Conservation (phyloP, 371 early-diverging fungal genomes). For the Syncephalis plumigaleata region DNA sequence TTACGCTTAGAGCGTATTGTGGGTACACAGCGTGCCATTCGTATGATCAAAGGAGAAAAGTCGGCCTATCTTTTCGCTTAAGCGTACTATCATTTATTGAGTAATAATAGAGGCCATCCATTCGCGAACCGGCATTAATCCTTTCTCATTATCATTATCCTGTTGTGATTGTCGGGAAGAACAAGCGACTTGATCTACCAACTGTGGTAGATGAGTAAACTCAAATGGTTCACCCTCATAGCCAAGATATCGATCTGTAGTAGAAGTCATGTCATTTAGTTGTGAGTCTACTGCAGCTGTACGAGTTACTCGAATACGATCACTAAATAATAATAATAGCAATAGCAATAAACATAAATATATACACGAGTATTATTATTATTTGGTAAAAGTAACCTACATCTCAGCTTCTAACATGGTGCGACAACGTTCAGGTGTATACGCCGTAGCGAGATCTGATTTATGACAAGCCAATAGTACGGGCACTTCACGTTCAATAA, state of each 20-base stretch:
- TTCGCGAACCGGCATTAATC: slow-evolving; percentile 20
- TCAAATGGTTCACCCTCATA: slow-evolving; percentile 61
- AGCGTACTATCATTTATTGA: neutral
- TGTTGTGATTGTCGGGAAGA: too few species aligned
- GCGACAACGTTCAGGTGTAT: slow-evolving; percentile 40
- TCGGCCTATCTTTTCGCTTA: slow-evolving; percentile 51
- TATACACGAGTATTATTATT: neutral
- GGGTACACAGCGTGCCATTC: slow-evolving; percentile 52
- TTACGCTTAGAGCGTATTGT: slow-evolving; percentile 78
- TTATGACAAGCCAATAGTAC: slow-evolving; percentile 72
- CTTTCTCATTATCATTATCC: slow-evolving; percentile 26
- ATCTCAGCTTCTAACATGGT: slow-evolving; percentile 54
- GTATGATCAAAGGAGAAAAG: slow-evolving; percentile 56
- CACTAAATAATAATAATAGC: slow-evolving; percentile 18
- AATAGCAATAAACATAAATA: neutral
- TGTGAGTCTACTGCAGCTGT: slow-evolving; percentile 48
- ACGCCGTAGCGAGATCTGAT: slow-evolving; percentile 51
- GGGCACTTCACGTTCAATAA: slow-evolving; percentile 32
- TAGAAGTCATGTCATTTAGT: slow-evolving; percentile 12
- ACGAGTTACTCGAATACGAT: slow-evolving; percentile 40
- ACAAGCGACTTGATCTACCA: slow-evolving; percentile 30
- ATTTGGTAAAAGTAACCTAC: slow-evolving; percentile 18
- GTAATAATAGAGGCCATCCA: slow-evolving; percentile 15
- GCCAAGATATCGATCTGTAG: slow-evolving; percentile 47
- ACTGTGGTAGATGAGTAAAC: slow-evolving; percentile 57